Conservation (phyloP, 208 protist genomes). For the Trypanosoma lewisi region DNA sequence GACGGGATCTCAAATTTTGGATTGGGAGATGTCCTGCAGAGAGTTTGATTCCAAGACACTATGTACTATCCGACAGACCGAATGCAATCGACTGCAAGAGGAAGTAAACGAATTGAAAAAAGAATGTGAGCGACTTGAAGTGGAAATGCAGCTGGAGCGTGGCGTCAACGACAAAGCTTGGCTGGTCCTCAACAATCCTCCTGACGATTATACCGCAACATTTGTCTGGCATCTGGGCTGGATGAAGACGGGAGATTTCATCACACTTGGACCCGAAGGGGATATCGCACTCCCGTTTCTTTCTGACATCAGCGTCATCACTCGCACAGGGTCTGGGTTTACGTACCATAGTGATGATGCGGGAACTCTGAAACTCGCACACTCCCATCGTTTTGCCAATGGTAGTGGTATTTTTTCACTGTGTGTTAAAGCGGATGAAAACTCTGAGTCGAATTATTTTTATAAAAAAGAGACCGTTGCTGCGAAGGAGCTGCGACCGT, state of each 20-base stretch:
- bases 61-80: conserved; percentile 19
- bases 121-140: conserved; percentile 34
- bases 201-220: conserved; percentile 28
- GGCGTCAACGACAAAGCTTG: conserved; percentile 25
- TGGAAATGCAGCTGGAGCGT: conserved; percentile 31
- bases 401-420: conserved; percentile 45
- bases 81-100: conserved; percentile 23
- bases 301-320: conserved; percentile 25
- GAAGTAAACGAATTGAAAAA: conserved; percentile 31
- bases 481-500: conserved; percentile 6
- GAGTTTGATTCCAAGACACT: conserved; percentile 43
- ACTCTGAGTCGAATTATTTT: conserved; percentile 8
- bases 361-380: conserved; percentile 27
- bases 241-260: conserved; percentile 23
- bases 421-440: conserved; percentile 26
- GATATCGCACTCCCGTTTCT: conserved; percentile 50
- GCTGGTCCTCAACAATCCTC: conserved; percentile 60
- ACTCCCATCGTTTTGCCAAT: conserved; percentile 45
- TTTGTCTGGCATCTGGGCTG: conserved; percentile 55
- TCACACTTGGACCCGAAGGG: conserved; percentile 42
- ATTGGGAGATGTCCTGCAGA: conserved; percentile 62
- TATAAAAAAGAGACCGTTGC: not conserved
- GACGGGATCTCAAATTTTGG: conserved; percentile 41
- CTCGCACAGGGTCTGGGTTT: conserved; percentile 30
- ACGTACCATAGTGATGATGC: conserved; percentile 30